Conservation (phyloP, 169 alveolate species). For the Babesia sp. region DNA sequence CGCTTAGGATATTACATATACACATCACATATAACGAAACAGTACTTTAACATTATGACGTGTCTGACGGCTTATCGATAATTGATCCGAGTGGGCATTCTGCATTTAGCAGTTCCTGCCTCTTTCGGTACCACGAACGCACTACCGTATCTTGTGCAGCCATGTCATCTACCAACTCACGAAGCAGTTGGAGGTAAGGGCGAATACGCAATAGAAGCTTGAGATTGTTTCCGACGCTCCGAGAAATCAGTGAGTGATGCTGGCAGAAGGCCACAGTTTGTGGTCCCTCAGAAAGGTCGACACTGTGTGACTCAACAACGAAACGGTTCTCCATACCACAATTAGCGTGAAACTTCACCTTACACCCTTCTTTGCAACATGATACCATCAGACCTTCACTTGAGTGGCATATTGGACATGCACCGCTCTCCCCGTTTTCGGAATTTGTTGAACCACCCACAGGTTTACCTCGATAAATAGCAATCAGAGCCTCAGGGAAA, state of each 20-base stretch:
- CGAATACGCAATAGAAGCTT: slow-evolving; percentile 42
- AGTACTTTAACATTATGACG: not conserved
- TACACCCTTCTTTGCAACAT: slow-evolving; percentile 44
- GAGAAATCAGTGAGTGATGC: slow-evolving; percentile 42
- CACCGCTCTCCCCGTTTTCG: not conserved
- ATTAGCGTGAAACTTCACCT: slow-evolving; percentile 34
- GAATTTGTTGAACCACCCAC: not conserved
- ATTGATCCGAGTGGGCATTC: slow-evolving; percentile 59
- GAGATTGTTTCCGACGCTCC: slow-evolving; percentile 47
- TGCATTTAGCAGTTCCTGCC: slow-evolving; percentile 70
- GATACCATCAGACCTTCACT: slow-evolving; percentile 29
- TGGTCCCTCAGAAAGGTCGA: slow-evolving; percentile 21
- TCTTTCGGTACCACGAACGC: slow-evolving; percentile 69
- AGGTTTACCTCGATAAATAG: not conserved
- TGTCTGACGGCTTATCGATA: not conserved
- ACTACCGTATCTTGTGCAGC: slow-evolving; percentile 62
- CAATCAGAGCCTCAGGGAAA: slow-evolving; percentile 20
- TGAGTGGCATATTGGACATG: slow-evolving; percentile 30
- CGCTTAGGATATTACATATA: too few species aligned
- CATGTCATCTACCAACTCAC: slow-evolving; percentile 30
- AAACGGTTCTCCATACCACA: slow-evolving; percentile 38
- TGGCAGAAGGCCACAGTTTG: slow-evolving; percentile 54
- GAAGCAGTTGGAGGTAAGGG: slow-evolving; percentile 22
- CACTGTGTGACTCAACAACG: slow-evolving; percentile 42
- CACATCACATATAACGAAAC: not conserved